A percentile compares a stretch with the other conserved stretches of the same genome.
Evolutionary conservation across 164 flowering plant genomes (phyloP).

Genomic region (Kingdonia uniflora): DNA sequence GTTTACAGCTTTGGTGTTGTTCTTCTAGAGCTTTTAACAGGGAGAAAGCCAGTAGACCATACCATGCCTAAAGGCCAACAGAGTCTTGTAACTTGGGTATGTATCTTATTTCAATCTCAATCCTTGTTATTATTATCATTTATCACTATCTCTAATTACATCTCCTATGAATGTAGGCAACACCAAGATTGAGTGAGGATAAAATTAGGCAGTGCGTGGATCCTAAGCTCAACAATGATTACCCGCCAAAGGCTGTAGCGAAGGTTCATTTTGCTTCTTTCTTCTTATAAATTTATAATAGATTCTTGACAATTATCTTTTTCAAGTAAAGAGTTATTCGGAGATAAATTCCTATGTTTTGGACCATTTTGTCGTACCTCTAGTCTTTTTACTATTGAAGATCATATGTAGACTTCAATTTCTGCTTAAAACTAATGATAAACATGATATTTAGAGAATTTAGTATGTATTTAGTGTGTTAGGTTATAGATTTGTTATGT

Average conservation of each 20-base stretch:
- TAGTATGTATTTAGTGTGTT: too few relatives aligned
- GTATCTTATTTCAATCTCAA: not conserved
- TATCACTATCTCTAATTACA: not conserved
- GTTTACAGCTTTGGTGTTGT: slow-evolving; percentile 49
- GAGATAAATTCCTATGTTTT: too few relatives aligned
- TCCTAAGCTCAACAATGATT: slow-evolving; percentile 35
- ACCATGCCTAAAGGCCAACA: slow-evolving; percentile 52
- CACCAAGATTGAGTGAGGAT: slow-evolving; percentile 45
- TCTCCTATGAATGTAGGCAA: slow-evolving; percentile 19
- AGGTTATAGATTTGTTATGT: too few relatives aligned
- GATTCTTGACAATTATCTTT: too few relatives aligned
- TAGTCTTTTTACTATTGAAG: too few relatives aligned
- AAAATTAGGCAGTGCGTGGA: slow-evolving; percentile 43
- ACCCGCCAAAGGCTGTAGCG: slow-evolving; percentile 40
- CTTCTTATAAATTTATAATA: not conserved
- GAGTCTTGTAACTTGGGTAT: slow-evolving; percentile 50
- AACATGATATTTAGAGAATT: too few relatives aligned
- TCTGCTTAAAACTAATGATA: too few relatives aligned
- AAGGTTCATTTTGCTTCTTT: slow-evolving; percentile 22
- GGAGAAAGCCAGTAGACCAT: too few relatives aligned
- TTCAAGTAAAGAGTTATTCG: too few relatives aligned
- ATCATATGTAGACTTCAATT: too few relatives aligned
- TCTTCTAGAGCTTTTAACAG: too few relatives aligned
- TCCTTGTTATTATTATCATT: not conserved
- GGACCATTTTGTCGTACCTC: too few relatives aligned